Evolutionary conservation across 2,329 filamentous ascomycete species (phyloP), one percentile per base, ranked within the genome.

Genomic region (Fusarium illudens): DNA sequence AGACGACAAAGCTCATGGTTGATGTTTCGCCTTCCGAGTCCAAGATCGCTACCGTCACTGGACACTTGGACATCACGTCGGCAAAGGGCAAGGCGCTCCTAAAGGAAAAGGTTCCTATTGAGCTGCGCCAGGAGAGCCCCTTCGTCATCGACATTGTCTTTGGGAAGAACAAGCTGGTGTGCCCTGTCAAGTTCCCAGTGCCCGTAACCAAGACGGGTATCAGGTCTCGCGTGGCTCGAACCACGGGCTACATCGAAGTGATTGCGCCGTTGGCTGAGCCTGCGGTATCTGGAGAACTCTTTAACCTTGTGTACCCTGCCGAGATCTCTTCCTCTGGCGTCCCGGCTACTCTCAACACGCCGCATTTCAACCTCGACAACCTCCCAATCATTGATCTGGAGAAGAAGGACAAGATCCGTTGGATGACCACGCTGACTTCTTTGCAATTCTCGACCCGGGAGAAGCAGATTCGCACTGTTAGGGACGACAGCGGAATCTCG

Each of bases 161-260:
- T 58, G 79, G 74, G 4, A 62, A 77, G 3, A 54, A 71, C 3
- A 52, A 66, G 10, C 66, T 79, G 2, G 58, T 79, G 2, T 77
- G 74, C 8, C 71, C 78, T 2, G 44, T 84, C 2, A 73, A 68
- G 2, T 86, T 82, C 54, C 81, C 82, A 0, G 55, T 76, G 0
- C 82, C 83, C 0, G 72, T 85, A 10, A 71, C 72, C 13, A 75
- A 76, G 13, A 73, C 76, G 4, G 73, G 70, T 9, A 76, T 75
- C 65, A 80, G 73, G 60, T 80, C 76, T 2, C 79, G 80, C 12
- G 75, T 85, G 22, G 82, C 80, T 33, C 79, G 83, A 30, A 81
- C 74, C 20, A 81, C 82, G 2, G 73, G 73, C 10, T 84, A 83
- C 62, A 68, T 85, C 29, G 83, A 85, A 61, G 71, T 85, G 27